Evolutionary conservation across 169 alveolate genomes (phyloP).

Genomic region (Eimeria tenella): DNA sequence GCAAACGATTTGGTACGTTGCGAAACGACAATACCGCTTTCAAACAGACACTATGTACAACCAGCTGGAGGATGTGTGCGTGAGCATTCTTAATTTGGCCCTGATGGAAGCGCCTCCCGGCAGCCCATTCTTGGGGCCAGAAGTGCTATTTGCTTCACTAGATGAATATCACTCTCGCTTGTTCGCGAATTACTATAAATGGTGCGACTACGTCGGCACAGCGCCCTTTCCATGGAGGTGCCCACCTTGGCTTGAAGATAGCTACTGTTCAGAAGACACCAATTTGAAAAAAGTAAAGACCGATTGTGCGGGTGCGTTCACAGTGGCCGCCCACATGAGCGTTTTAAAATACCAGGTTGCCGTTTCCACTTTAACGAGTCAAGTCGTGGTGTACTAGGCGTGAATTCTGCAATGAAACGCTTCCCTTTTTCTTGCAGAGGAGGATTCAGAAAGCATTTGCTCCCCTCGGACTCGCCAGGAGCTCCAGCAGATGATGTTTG

Average conservation of each 20-base stretch:
- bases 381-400: neutral
- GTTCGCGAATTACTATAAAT: constrained; percentile 74
- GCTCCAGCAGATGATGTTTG: constrained; percentile 75
- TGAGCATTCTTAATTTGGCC: constrained; percentile 62
- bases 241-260: constrained; percentile 73
- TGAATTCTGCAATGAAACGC: neutral
- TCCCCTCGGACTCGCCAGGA: constrained; percentile 64
- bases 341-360: neutral
- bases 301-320: too few relatives aligned
- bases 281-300: neutral
- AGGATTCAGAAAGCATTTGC: neutral
- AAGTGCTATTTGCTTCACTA: constrained; percentile 47
- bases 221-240: constrained; percentile 74
- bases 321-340: neutral
- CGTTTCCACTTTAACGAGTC: neutral
- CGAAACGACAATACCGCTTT: constrained; percentile 72
- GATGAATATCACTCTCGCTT: constrained; percentile 69
- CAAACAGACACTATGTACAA: constrained; percentile 72
- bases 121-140: constrained; percentile 59
- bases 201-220: constrained; percentile 77
- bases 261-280: constrained; percentile 57
- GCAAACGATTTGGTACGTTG: constrained; percentile 78
- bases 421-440: neutral
- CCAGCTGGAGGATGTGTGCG: constrained; percentile 74
- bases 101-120: constrained; percentile 41